Base-by-base conservation (phyloP, 371 early-diverging fungal species). In the Syncephalis fuscata region DNA sequence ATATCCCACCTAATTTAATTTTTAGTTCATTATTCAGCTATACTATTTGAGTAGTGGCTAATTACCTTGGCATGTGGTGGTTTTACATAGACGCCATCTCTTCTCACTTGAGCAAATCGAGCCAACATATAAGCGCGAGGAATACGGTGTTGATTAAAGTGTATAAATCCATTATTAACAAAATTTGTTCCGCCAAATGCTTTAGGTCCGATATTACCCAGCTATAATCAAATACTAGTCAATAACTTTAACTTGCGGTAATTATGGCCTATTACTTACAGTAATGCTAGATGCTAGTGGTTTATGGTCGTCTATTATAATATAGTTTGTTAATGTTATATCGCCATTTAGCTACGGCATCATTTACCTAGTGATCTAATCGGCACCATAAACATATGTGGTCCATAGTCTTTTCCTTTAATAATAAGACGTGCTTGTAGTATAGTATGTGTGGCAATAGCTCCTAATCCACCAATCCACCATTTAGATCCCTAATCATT, bases 401-500 rank as follows among this genome's bases (percentile, higher is more conserved):
- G 74, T 48, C 89, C 89, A 58, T 85, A 78, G 47, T 70, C 60
- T 61, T 82, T 80, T 44, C 78, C 79, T 49, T 75, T 71, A 46
- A 88, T 78, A 25, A 82, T 68, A 20, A 87, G 73, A 60, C 80
- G 81, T 17, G 89, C 89, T 63, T 78, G 80, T 22, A 82, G 84
- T 17, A 81, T 63, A 40, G 79, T 66, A 56, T 88, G 89, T 3
- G 88, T 85, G 46, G 89, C 88, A 26, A 80, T 75, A 51, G 85
- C 82, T 71, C 85, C 86, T 0, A 82, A 67, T 27, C 91, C 89
- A 52, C 95, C 95, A 55, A 92, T 90, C 95, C 95, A 94, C 93
- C 92, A 92, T 70, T 88, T 93, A 50, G 93, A 86, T 23, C 92
- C 82, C 4, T 49, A 49, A n/a, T n/a, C n/a, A n/a, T n/a, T n/a